Percentiles rank a stretch among this genome's conserved stretches.
These are phyloP conservation scores for Tetratostichococcus sp. DNA, from an alignment of 139 green algal genomes.

Conservation along the genomic window DNA sequence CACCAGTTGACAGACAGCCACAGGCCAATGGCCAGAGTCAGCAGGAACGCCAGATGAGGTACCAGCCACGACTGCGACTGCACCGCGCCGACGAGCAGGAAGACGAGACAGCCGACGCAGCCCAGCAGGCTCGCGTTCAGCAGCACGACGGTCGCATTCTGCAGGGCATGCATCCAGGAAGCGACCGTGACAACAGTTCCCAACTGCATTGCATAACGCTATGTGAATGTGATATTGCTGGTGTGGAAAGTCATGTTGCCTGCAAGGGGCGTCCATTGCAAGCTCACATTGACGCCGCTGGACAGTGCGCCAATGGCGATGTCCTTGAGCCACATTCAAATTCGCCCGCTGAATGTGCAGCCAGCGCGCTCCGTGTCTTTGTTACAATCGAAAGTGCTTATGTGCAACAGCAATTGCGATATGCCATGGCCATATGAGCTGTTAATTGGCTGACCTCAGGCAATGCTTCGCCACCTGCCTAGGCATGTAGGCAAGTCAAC, in stretches of 20 bases:
- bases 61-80: constrained; percentile 10
- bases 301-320: constrained; percentile 39
- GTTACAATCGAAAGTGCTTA: no score
- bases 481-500: no score
- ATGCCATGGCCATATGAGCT: no score
- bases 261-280: no score
- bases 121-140: constrained; percentile 44
- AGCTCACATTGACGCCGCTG: constrained; percentile 41
- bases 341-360: background rate
- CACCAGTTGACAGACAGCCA: constrained; percentile 42
- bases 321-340: constrained; percentile 28
- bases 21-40: constrained; percentile 38
- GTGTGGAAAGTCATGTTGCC: no score
- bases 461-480: no score
- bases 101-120: constrained; percentile 23
- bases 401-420: no score
- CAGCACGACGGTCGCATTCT: constrained; percentile 41
- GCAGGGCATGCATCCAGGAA: background rate
- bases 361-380: no score
- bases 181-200: background rate
- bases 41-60: constrained; percentile 36
- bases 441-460: no score
- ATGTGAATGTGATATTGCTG: no score
- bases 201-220: no score
- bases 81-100: constrained; percentile 16